phyloP scores from a whole-genome alignment of 192 early-diverging fungal genomes.

The Backusella parvicylindrica region DNA sequence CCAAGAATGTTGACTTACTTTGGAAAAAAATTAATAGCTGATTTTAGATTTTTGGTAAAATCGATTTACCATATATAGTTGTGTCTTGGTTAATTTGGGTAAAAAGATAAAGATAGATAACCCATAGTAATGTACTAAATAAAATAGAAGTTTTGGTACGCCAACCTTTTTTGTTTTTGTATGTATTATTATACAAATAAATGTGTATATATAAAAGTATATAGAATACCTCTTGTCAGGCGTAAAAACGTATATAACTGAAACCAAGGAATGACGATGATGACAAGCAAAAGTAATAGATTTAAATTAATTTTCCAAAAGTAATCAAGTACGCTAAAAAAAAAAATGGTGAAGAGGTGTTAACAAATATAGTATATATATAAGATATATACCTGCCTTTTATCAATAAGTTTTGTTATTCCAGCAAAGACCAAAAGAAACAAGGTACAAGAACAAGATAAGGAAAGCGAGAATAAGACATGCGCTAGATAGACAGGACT shows the following conservation, averaged over 20 bases:
- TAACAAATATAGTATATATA: background rate
- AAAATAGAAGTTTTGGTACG: background rate
- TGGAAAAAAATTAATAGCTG: too few species aligned
- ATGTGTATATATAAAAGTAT: background rate
- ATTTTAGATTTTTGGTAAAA: too few species aligned
- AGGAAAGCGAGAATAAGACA: slow-evolving; percentile 66
- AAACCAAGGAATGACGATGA: slow-evolving; percentile 72
- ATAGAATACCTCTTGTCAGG: slow-evolving; percentile 25
- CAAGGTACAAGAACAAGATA: slow-evolving; percentile 72
- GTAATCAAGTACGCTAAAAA: background rate
- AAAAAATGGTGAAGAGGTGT: too few species aligned
- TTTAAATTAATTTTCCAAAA: slow-evolving; percentile 73
- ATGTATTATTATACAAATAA: background rate
- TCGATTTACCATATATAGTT: background rate
- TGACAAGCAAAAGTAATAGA: slow-evolving; percentile 62
- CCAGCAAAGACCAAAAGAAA: slow-evolving; percentile 85
- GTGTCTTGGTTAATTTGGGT: background rate
- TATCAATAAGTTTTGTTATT: slow-evolving; percentile 66
- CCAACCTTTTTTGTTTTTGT: background rate
- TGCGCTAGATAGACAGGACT: slow-evolving; percentile 9
- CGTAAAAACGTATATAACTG: slow-evolving; percentile 64
- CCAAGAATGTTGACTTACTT: slow-evolving; percentile 27
- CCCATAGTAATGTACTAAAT: slow-evolving; percentile 24
- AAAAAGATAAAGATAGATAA: slow-evolving; percentile 15
- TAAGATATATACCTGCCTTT: slow-evolving; percentile 49